Base-by-base conservation (phyloP, 1,284 basidiomycete genomes). In the Ustilago bromivora region DNA sequence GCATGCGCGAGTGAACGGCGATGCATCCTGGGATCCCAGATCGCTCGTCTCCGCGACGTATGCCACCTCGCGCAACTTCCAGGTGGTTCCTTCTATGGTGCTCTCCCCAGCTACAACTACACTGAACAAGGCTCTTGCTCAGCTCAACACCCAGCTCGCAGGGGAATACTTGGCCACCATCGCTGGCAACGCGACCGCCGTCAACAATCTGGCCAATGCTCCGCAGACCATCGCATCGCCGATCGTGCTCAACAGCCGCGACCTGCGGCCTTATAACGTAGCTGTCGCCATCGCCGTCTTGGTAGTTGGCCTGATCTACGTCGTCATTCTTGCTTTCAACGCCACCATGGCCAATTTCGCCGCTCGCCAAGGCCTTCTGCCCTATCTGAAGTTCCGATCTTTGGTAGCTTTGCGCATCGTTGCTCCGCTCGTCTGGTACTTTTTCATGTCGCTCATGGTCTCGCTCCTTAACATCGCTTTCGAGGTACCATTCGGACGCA, bases 271-370 rank as follows among this genome's bases (percentile, higher is more conserved):
- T 0, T 94, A 92, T 81, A 88, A 91, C 74, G 87, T 90, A 46
- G 90, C 92, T 31, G 93, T 92, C 5, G 92, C 92, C 0, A 88
- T 90, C 11, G 93, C 93, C 0, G 89, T 91, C 52, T 89, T 90
- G 47, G 92, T 92, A 69, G 92, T 94, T 32, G 93, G 92, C 32
- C 87, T 92, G 7, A 92, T 94, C 69, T 94, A 93, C 87, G 87
- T 92, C 52, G 87, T 91, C 61, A 92, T 94, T 69, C 82, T 88
- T 23, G 73, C 87, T 70, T 88, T 84, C 69, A 86, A 79, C 58
- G 40, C 74, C 0, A 81, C 79, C 13, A 78, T 85, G 80, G 82
- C 77, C 23, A 63, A 60, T 60, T 78, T 80, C 15, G 67, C 43
- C 5, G 51, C 65, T 6, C 82, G 84, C 3, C 69, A 78, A 43